These are phyloP conservation scores for Trypanosomatidae sp. DNA, from an alignment of 208 protist species.

Conservation along the genomic window DNA sequence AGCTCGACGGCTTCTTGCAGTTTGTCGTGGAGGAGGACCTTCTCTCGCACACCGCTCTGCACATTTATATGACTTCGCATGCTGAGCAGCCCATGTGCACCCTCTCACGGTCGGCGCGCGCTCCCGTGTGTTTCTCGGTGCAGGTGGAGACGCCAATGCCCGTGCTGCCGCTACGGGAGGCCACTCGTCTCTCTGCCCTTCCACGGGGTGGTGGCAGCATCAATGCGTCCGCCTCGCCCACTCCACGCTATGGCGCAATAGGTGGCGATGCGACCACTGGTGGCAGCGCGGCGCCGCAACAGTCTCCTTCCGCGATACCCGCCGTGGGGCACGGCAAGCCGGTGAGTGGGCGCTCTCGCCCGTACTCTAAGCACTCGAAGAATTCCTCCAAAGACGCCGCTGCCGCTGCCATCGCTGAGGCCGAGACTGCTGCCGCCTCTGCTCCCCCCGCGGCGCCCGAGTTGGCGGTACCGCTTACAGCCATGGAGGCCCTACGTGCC, in stretches of 20 bases:
- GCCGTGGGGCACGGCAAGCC: neutral
- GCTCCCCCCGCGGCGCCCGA: slow-evolving; percentile 2
- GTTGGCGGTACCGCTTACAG: slow-evolving; percentile 15
- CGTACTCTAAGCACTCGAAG: slow-evolving; percentile 1
- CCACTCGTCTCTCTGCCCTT: slow-evolving; percentile 10
- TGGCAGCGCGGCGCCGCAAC: slow-evolving; percentile 2
- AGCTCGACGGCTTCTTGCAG: slow-evolving; percentile 43
- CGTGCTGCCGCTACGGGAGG: slow-evolving; percentile 38
- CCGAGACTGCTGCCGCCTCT: neutral
- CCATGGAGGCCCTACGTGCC: slow-evolving; percentile 34
- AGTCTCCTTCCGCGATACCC: neutral
- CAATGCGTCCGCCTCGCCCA: neutral
- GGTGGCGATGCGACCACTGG: neutral
- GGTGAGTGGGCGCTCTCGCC: neutral
- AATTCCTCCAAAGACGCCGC: neutral
- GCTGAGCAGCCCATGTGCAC: slow-evolving; percentile 5
- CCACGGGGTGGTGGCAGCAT: neutral
- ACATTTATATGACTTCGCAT: slow-evolving; percentile 22
- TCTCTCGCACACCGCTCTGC: slow-evolving; percentile 59
- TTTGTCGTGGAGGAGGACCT: slow-evolving; percentile 53
- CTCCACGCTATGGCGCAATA: neutral
- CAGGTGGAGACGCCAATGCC: slow-evolving; percentile 48
- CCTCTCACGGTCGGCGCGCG: slow-evolving; percentile 6
- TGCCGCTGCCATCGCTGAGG: neutral
- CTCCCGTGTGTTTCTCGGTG: slow-evolving; percentile 24